Base-by-base conservation (phyloP, 306 rosid genomes). In the Pachyrhizus erosus region DNA sequence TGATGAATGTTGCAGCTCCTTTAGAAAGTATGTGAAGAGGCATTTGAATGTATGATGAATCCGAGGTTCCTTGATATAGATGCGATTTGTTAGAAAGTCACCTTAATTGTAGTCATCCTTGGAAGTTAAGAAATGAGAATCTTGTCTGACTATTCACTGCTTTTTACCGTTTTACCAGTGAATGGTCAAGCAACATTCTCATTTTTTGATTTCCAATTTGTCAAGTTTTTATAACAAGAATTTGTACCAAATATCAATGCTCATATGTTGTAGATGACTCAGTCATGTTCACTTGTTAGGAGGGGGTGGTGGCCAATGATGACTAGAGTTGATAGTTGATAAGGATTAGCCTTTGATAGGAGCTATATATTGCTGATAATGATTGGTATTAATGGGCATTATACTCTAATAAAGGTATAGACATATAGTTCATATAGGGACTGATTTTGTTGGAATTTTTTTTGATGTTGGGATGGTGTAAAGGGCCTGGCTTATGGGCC, bases 1-100 rank as follows among this genome's bases (percentile, higher is more conserved):
- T 61, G 26, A 13, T 81, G 61, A 66, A 48, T 51, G 27, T 26
- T 83, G 20, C 26, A 13, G 39, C 46, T 51, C 39, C 17, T 61
- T 9, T 69, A 2, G 54, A 70, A 57, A 54, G 61, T 20, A 9
- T 70, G 75, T 61, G 46, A n/a, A 80, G 73, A 79, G 58, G 51
- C 49, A 31, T 71, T 76, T 83, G 52, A 78, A 79, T 60, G 21
- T 51, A 33, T 68, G 61, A 27, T 51, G 33, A 24, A 24, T 12
- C 48, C 37, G 10, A 77, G 46, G 15, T 69, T 55, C 70, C 46
- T 49, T 24, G 77, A n/a, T 51, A 49, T 40, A 2, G 24, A 39
- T 81, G 54, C 49, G 24, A 18, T 62, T 26, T 61, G 11, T 14
- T 29, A 4, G 40, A 27, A 61, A 61, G 18, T 0, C 8, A n/a